Evolutionary conservation across 2,329 filamentous ascomycete genomes (phyloP), one percentile per base, ranked within the genome.

Genomic region (Aspergillus sp.): DNA sequence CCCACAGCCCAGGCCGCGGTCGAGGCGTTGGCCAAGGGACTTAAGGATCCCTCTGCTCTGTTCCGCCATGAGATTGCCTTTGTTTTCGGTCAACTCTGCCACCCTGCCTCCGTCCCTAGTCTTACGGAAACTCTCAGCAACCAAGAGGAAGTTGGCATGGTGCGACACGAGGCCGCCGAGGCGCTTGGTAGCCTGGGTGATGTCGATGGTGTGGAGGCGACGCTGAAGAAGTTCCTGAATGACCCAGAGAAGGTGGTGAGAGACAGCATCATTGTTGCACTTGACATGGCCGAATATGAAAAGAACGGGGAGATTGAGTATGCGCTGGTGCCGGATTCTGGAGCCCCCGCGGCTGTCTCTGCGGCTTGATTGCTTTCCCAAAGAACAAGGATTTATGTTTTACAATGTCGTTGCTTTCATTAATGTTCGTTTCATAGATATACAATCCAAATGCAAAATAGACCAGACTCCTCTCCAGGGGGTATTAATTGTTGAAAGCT

Each of bases 1-100:
- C 89, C 91, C 2, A 96, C 92, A 2, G 92, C 93, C 6, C 83
- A 90, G 14, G 87, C 89, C n/a, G 93, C 94, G 16, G 83, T 99
- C 49, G 82, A 87, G 42, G 89, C 92, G 10, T 82, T 99, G 44
- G 90, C 94, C 43, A 87, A 86, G 67, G 94, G 94, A 14, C 86
- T 99, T 63, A 79, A 80, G 30, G 94, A 99, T 70, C 80, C 85
- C 16, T 96, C 92, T 45, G 92, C 92, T 4, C 84, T 99, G 7
- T 97, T 99, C 81, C 87, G 94, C 60, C 94, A 99, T 76, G 94
- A 99, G 71, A 91, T 99, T 60, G 94, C 94, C 13, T 99, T 99
- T 70, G 94, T 99, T 13, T 99, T 99, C 63, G 94, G 94, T 50
- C 94, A 99, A 73, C 80, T 99, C 48, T 91, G 89, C 50, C 94